phyloP scores from a whole-genome alignment of 1,139 yeast genomes.

The Geotrichum carabidarum region DNA sequence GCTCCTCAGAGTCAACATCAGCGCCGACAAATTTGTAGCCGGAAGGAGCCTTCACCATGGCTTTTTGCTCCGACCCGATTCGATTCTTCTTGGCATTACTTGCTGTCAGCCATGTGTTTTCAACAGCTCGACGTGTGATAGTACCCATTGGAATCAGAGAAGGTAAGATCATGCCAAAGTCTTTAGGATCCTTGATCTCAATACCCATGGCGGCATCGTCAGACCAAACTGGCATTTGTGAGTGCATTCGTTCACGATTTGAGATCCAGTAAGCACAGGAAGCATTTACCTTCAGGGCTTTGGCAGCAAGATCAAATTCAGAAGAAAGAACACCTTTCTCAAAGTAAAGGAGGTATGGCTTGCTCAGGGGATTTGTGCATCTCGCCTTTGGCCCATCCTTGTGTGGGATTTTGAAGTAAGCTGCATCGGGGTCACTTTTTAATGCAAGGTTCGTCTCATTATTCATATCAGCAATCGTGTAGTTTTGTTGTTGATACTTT shows the following conservation, averaged over 20 bases:
- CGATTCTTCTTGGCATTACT: slow-evolving; percentile 82
- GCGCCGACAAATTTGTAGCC: slow-evolving; percentile 96
- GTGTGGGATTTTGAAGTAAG: slow-evolving; percentile 74
- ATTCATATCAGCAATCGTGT: slow-evolving; percentile 41
- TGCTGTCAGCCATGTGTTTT: slow-evolving; percentile 96
- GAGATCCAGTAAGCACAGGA: slow-evolving; percentile 92
- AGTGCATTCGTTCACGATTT: slow-evolving; percentile 72
- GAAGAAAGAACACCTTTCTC: slow-evolving; percentile 73
- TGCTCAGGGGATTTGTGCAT: slow-evolving; percentile 76
- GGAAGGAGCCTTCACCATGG: slow-evolving; percentile 77
- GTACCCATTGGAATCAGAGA: slow-evolving; percentile 91
- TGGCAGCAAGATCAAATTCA: slow-evolving; percentile 64
- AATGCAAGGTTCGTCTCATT: slow-evolving; percentile 33
- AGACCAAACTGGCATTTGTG: slow-evolving; percentile 74
- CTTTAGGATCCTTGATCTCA: slow-evolving; percentile 33
- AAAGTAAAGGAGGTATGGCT: slow-evolving; percentile 63
- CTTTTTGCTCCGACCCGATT: slow-evolving; percentile 89
- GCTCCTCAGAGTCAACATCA: slow-evolving; percentile 92
- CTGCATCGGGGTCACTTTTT: slow-evolving; percentile 25
- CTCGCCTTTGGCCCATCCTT: slow-evolving; percentile 75
- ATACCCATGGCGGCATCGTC: slow-evolving; percentile 35
- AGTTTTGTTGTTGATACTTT: slow-evolving; percentile 49
- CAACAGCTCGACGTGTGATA: slow-evolving; percentile 92
- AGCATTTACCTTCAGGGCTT: slow-evolving; percentile 70
- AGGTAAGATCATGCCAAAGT: slow-evolving; percentile 76